Percentiles rank a stretch among this genome's conserved stretches.
These are phyloP conservation scores for Cyphellophora attinorum DNA, from an alignment of 2,329 filamentous ascomycete genomes.

Conservation along the genomic window DNA sequence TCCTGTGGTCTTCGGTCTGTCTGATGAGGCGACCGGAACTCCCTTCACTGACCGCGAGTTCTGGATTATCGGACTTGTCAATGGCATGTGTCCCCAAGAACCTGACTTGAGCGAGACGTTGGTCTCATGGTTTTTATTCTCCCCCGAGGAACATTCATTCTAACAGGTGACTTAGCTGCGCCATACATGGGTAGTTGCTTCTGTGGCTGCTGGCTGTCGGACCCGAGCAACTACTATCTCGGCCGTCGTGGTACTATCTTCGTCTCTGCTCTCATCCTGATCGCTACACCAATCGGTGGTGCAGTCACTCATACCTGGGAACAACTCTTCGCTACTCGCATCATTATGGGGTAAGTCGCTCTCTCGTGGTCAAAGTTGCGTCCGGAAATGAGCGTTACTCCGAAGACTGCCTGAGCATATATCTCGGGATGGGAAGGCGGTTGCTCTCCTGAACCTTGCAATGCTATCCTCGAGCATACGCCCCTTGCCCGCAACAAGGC, in stretches of 20 bases:
- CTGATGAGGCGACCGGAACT: slow-evolving; percentile 11
- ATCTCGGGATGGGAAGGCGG: too few species aligned
- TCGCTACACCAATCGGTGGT: slow-evolving; percentile 35
- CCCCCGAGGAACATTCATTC: too few species aligned
- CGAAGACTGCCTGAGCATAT: too few species aligned
- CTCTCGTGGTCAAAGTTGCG: too few species aligned
- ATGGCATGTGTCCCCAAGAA: too few species aligned
- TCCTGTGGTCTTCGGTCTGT: slow-evolving; percentile 37
- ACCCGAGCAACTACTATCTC: slow-evolving; percentile 60
- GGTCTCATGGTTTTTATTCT: too few species aligned
- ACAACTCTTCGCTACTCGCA: slow-evolving; percentile 45
- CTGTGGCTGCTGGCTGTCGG: slow-evolving; percentile 58
- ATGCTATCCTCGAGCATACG: too few species aligned
- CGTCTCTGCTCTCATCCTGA: slow-evolving; percentile 49
- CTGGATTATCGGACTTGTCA: slow-evolving; percentile 57
- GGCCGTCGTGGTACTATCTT: slow-evolving; percentile 63
- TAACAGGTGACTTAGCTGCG: too few species aligned
- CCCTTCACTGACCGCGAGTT: slow-evolving; percentile 35
- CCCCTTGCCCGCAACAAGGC: slow-evolving; percentile 31
- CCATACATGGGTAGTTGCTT: slow-evolving; percentile 57
- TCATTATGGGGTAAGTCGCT: slow-evolving; percentile 36
- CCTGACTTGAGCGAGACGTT: slow-evolving; percentile 42
- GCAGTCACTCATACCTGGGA: slow-evolving; percentile 50
- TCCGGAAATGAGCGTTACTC: too few species aligned
- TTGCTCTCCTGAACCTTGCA: too few species aligned